Evolutionary conservation across 225 moss, liverwort and hornwort genomes (phyloP).

Genomic region (Polytrichum formosum): DNA sequence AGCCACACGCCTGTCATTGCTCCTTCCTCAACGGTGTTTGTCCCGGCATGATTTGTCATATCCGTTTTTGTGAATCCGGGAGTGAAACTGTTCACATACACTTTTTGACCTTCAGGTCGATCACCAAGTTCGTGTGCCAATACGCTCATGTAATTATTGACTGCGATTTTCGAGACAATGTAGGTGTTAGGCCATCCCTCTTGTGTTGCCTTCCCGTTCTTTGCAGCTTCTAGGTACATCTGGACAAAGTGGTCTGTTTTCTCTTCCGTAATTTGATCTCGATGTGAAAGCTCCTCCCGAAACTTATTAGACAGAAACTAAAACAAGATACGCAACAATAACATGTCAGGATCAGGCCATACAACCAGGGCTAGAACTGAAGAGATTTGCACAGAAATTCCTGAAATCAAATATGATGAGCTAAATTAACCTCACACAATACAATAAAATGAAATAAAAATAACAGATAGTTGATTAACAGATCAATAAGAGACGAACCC

Average conservation of each 20-base stretch:
- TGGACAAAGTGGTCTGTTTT: constrained; percentile 35
- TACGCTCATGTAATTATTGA: constrained; percentile 19
- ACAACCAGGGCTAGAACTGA: neutral
- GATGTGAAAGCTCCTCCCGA: constrained; percentile 15
- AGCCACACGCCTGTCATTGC: constrained; percentile 26
- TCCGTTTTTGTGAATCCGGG: constrained; percentile 22
- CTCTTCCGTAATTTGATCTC: constrained; percentile 19
- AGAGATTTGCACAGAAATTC: neutral
- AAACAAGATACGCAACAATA: neutral
- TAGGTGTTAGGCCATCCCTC: constrained; percentile 5
- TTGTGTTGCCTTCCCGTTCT: constrained; percentile 2
- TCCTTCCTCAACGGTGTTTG: constrained; percentile 16
- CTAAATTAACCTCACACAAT: neutral
- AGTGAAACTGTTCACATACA: constrained; percentile 18
- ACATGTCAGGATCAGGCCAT: neutral
- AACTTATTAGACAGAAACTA: constrained; percentile 18
- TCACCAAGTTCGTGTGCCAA: constrained; percentile 13
- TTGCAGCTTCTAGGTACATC: constrained; percentile 16
- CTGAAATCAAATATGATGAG: neutral
- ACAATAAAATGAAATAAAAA: no score
- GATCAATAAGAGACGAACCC: constrained; percentile 8
- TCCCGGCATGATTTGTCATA: neutral
- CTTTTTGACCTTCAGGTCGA: neutral
- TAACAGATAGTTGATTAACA: neutral
- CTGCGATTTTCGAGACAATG: constrained; percentile 2